Base-by-base conservation (phyloP, 179 eudicot species). In the Pouteria campechiana region DNA sequence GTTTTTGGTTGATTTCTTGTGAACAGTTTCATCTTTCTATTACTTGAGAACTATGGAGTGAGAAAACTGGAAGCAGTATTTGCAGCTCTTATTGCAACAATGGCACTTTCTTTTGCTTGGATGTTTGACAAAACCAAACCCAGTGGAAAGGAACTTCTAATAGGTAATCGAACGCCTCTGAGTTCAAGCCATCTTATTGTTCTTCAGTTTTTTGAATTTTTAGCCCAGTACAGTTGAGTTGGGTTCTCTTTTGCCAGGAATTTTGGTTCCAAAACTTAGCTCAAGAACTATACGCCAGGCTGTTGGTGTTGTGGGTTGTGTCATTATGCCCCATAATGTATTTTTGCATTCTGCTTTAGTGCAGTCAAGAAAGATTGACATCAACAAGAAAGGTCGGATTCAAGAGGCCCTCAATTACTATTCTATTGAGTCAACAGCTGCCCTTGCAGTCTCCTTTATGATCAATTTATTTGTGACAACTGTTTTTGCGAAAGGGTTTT, bases 71-170 rank as follows among this genome's bases (percentile, higher is more conserved):
- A 90, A 72, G 98, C 82, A 3, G 78, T 79, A 34, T 90, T 90
- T 51, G 98, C 98, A 7, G 64, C 86, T 44, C 73, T 90, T 18
- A 79, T 90, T 29, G 81, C 81, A 25, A 73, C 69, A 11, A 90
- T 90, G 98, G 98, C 84, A 1, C 0, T 81, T 30, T 81, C 95
- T 32, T 90, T 90, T 54, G 95, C 98, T 9, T 85, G 83, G 83
- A 78, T 90, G 95, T 90, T 90, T 45, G 79, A 72, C 23, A 82
- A 90, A 50, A 86, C 98, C 6, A 79, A 86, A 54, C 98, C 98
- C 22, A 54, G 61, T 41, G 87, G 81, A 23, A 51, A 35, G 16
- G 82, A 90, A 48, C 90, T 90, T 63, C 58, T 86, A 37, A 50
- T 72, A 41, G 98, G 97, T 89, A 59, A 54, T 60, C 21, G 19